phyloP scores from a whole-genome alignment of 805 yeast genomes.

The Yarrowia divulgata region DNA sequence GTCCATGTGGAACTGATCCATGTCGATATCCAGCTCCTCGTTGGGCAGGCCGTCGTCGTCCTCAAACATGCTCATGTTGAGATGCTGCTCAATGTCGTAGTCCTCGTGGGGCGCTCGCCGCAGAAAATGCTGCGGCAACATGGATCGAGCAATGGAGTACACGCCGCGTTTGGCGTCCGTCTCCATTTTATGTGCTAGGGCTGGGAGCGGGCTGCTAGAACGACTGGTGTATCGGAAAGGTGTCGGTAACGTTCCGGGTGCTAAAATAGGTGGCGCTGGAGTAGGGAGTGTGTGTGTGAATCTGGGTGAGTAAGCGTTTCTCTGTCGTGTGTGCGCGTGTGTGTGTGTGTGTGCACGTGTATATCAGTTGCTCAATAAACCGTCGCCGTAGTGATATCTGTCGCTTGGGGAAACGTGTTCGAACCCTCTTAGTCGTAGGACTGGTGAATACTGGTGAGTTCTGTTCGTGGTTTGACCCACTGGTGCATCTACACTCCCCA shows the following conservation, averaged over 20 bases:
- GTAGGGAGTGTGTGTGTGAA: neutral
- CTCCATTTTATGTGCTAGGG: conserved; percentile 14
- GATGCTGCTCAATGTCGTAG: conserved; percentile 45
- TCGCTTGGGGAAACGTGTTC: too few species aligned
- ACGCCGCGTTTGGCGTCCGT: conserved; percentile 18
- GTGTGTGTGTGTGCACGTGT: too few species aligned
- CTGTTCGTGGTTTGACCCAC: conserved; percentile 2
- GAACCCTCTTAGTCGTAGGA: too few species aligned
- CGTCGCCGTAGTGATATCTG: too few species aligned
- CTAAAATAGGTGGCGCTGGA: conserved; percentile 1
- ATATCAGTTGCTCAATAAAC: too few species aligned
- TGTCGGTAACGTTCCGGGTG: conserved; percentile 13
- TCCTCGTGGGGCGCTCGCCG: conserved; percentile 38
- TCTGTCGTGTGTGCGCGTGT: neutral
- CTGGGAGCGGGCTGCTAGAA: neutral
- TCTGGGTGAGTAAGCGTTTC: too few species aligned
- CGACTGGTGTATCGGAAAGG: neutral
- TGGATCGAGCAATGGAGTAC: conserved; percentile 35
- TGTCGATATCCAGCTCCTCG: conserved; percentile 31
- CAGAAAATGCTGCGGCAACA: conserved; percentile 36
- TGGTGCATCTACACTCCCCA: neutral
- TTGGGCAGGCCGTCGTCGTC: conserved; percentile 18
- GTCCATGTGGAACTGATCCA: conserved; percentile 37
- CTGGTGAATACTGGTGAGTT: neutral
- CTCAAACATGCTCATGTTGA: conserved; percentile 44